Evolutionary conservation across 2,329 filamentous ascomycete genomes (phyloP), one percentile per base, ranked within the genome.

Genomic region (Pseudogymnoascus sp.): DNA sequence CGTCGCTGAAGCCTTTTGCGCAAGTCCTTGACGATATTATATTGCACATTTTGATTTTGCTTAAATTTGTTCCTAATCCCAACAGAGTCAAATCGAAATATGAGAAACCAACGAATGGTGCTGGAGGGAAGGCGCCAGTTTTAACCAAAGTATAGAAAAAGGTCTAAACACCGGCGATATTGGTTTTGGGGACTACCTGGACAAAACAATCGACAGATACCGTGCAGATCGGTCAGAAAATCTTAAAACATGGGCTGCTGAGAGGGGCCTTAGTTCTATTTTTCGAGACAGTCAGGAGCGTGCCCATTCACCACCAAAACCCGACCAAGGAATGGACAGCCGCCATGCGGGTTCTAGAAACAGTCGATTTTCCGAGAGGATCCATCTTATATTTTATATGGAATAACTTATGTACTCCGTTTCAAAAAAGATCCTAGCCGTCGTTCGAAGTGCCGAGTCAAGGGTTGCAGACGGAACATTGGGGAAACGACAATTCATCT

Each of bases 381-480:
- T 91, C 0, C 90, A 87, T 69, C 75, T 89, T 2, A 77, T 89
- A 38, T 79, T 91, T 4, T 84, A 86, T 75, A 83, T 91, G 75
- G 85, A 91, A 67, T 89, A 87, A 69, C 75, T 91, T 25, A 75
- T 87, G 1, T 78, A 80, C 66, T 80, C 78, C 0, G 77, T 84
- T 1, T 83, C 82, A 14, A 79, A 81, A 62, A 80, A 84, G 0
- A 80, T 89, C 3, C 75, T 87, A 21, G 79, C 83, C 4, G 80
- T 91, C 35, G 84, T 88, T 6, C 75, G 78, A 10, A 90, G 84
- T 68, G 86, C 85, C 1, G 87, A 92, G 66, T 73, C 76, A 3
- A 83, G 83, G 65, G 78, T 80, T 3, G 77, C 78, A 4, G 83
- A 86, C 66, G 87, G 87, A 1, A 87, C 85, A 59, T 80, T 88